Base-by-base conservation (phyloP, 805 yeast species). In the Zygotorulaspora sp. region DNA sequence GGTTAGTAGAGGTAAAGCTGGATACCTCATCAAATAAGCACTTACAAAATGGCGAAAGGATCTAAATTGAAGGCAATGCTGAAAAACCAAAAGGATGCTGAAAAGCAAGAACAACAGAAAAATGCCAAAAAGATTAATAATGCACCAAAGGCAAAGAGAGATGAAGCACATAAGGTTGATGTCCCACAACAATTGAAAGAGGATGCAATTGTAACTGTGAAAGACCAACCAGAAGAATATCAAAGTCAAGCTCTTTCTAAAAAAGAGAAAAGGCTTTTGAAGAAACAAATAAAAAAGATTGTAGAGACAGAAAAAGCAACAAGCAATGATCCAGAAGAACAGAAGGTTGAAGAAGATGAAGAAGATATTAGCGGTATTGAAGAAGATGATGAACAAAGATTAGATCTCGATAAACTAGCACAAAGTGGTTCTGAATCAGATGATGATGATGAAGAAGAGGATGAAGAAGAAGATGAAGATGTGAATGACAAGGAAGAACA, bases 231-330 rank as follows among this genome's bases (percentile, higher is more conserved):
- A 8, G 66, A 57, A 32, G 73, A 61, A 17, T 75, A 74, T 41
- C 64, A 77, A 46, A 71, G 78, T 46, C 55, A 60, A 16, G 65
- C 70, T 13, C 65, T 80, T 40, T 78, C 85, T 32, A 79, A 75
- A 62, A 81, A 78, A 50, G 83, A 78, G 35, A 71, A 70, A 56
- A 75, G 83, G 65, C 66, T 70, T 52, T 62, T 77, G 61, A 77
- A 76, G 68, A 77, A 77, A 47, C 58, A 57, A 45, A 51, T 59
- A 43, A 58, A 63, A 37, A 56, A 66, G 43, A 38, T 24, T 9
- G 40, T 39, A 19, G 35, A 27, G 17, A 25, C 32, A 10, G 26
- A 29, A 9, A n/a, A 31, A 30, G 40, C 48, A 9, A 32, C 51
- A 46, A 68, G 58, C 6, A 24, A 21, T 25, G 51, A 50, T n/a